Base-by-base conservation (phyloP, 495 filamentous ascomycete species). In the Hypoxylon fuscum region DNA sequence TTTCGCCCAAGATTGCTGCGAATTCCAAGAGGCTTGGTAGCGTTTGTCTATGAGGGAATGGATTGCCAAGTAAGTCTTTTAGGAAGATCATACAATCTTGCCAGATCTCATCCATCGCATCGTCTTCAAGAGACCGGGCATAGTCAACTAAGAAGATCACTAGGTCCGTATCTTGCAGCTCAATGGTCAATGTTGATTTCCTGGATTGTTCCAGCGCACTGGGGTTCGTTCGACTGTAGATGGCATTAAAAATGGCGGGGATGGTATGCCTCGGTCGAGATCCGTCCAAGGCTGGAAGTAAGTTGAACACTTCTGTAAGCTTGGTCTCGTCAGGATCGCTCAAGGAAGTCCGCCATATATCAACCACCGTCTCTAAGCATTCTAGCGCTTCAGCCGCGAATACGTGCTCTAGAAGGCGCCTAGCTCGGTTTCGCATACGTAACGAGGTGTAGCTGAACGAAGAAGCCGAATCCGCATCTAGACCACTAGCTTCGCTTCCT, bases 51-150 rank as follows among this genome's bases (percentile, higher is more conserved):
- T 98, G 94, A 1, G 95, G 96, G 64, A 99, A 91, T 2, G 96
- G 96, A 72, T 99, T 98, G 38, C 89, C 88, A 22, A 98, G 79
- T 5, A 98, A 85, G 73, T 98, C 96, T 49, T 86, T 88, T 38
- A 98, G 72, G 73, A 99, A 99, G 0, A 88, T 85, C 66, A 92
- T 92, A 72, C 94, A 98, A 68, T 99, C 96, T 32, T 85, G 79
- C 95, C 95, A 99, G 25, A 99, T 97, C 74, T 99, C 95, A 68
- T 99, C 96, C 81, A 98, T 94, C n/a, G 95, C 89, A 79, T 99
- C 95, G 64, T 99, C 95, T 67, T 99, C 95, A 11, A 97, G 78
- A 2, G 92, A 94, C 18, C 85, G 83, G 1, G 92, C 88, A 70
- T 98, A 99, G 43, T 92, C 89, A 4, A 95, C 88, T 51, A 98